A percentile compares a stretch with the other conserved stretches of the same genome.
phyloP scores from a whole-genome alignment of 2,329 filamentous ascomycete genomes.

The Penicillium sp. region DNA sequence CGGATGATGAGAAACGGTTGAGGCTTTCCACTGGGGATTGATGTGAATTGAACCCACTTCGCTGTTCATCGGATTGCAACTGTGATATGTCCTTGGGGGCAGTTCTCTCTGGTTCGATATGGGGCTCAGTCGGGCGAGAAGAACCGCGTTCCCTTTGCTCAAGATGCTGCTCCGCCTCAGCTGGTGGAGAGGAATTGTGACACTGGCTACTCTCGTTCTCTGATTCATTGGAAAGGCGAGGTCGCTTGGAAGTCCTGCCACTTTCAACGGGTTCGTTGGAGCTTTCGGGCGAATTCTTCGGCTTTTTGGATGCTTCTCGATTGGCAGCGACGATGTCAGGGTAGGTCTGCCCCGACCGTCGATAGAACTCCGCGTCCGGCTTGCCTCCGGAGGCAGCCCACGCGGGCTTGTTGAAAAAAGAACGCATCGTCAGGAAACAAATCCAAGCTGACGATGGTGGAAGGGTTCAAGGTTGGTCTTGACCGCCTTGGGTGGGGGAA shows the following conservation, averaged over 20 bases:
- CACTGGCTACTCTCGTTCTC: constrained; percentile 4
- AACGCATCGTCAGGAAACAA: too few relatives aligned
- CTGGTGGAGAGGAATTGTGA: not conserved
- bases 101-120: not conserved
- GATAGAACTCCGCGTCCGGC: constrained; percentile 45
- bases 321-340: constrained; percentile 42
- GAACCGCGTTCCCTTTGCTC: constrained; percentile 1
- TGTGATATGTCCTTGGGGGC: too few relatives aligned
- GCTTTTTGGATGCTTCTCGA: constrained; percentile 32
- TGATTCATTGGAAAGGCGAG: constrained; percentile 20
- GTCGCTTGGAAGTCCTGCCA: constrained; percentile 19
- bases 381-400: constrained; percentile 43
- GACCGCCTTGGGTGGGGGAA: not conserved
- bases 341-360: constrained; percentile 45
- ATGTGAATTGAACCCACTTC: too few relatives aligned
- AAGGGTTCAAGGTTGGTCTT: too few relatives aligned
- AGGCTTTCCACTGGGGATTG: too few relatives aligned
- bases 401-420: constrained; percentile 52
- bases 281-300: constrained; percentile 8
- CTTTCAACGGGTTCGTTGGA: constrained; percentile 5
- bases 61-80: too few relatives aligned
- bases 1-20: too few relatives aligned
- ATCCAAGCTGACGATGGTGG: not conserved
- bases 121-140: not conserved
- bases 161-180: constrained; percentile 1